Percentiles rank a stretch among this genome's conserved stretches.
Evolutionary conservation across 208 protist species (phyloP).

Genomic region (Trypanosoma rangeli): DNA sequence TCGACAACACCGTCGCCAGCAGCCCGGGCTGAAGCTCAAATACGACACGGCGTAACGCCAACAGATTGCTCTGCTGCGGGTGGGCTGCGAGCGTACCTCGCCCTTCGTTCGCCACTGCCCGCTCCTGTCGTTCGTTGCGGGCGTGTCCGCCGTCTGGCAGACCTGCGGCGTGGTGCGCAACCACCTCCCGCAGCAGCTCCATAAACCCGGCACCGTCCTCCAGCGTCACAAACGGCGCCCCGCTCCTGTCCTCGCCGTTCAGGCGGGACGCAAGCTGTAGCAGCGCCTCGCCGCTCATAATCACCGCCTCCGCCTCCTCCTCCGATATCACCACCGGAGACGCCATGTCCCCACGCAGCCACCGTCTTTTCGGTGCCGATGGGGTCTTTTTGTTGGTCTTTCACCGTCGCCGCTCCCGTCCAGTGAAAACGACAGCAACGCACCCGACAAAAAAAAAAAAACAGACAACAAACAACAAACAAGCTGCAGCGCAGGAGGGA

Average conservation of each 20-base stretch:
- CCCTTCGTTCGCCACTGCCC: not conserved
- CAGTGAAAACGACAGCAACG: no score
- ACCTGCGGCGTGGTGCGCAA: not conserved
- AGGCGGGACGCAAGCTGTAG: conserved; percentile 15
- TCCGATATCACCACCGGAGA: not conserved
- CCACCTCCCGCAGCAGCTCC: conserved; percentile 6
- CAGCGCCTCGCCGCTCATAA: conserved; percentile 8
- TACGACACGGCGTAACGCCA: conserved; percentile 14
- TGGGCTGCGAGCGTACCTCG: not conserved
- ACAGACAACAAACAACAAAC: not conserved
- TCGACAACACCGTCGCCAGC: conserved; percentile 19
- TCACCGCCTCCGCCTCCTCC: conserved; percentile 16
- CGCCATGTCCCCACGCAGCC: not conserved
- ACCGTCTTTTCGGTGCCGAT: not conserved
- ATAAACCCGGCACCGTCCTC: conserved; percentile 15
- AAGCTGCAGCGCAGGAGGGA: not conserved
- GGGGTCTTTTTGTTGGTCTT: no score
- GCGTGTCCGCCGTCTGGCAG: not conserved
- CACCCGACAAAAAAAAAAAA: no score
- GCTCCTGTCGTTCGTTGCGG: not conserved
- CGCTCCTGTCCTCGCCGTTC: not conserved
- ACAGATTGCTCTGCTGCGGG: not conserved
- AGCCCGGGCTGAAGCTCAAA: conserved; percentile 22
- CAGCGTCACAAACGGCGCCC: conserved; percentile 1
- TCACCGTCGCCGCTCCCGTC: no score